A percentile compares a stretch with the other conserved stretches of the same genome.
Evolutionary conservation across 129 eudicot genomes (phyloP).

Genomic region (Sambucus nigra): DNA sequence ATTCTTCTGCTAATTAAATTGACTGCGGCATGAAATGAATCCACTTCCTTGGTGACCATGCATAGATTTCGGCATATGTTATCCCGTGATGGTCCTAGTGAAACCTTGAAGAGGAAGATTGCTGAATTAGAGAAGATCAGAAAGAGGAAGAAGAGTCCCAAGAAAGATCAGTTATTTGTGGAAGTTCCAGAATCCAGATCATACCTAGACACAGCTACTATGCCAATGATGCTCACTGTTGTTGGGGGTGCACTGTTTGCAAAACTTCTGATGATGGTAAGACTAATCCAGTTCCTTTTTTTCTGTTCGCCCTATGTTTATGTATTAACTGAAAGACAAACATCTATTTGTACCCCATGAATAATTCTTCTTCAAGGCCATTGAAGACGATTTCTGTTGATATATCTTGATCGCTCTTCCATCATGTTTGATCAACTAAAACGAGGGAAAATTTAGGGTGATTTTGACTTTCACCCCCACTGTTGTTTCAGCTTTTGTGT

Average conservation of each 20-base stretch:
- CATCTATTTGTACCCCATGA: not conserved
- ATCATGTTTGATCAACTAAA: too few species aligned
- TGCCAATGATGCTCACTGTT: constrained; percentile 76
- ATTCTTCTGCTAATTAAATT: too few species aligned
- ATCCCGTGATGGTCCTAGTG: constrained; percentile 50
- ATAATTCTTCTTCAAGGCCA: not conserved
- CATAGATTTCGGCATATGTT: constrained; percentile 23
- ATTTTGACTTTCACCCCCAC: too few species aligned
- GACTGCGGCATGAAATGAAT: too few species aligned
- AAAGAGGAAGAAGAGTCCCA: constrained; percentile 29
- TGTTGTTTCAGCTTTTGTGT: too few species aligned
- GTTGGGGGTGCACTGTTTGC: constrained; percentile 75
- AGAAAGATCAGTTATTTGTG: constrained; percentile 49
- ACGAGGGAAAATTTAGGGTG: too few species aligned
- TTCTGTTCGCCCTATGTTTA: not conserved
- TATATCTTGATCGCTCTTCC: not conserved
- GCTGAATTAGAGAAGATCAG: constrained; percentile 41
- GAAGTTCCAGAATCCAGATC: constrained; percentile 66
- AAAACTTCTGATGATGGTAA: constrained; percentile 86
- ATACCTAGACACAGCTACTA: constrained; percentile 71
- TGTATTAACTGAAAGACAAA: not conserved
- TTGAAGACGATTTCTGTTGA: not conserved
- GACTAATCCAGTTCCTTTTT: not conserved
- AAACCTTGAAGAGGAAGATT: constrained; percentile 53
- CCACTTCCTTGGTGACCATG: not conserved